phyloP scores from a whole-genome alignment of 495 filamentous ascomycete genomes.

The Penicillium coffeae region DNA sequence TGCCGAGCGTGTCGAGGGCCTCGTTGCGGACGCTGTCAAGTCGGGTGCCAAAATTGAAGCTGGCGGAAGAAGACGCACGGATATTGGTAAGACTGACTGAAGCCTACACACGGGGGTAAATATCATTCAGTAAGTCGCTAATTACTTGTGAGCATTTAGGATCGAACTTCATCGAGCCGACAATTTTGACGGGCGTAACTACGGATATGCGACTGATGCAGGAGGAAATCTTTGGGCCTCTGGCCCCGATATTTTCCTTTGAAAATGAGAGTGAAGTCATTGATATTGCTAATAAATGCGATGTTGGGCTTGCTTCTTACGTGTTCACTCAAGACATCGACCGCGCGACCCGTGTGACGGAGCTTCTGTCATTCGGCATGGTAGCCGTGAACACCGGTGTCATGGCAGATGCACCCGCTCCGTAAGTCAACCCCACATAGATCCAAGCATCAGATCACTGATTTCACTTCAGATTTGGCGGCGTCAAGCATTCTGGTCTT shows the following conservation, averaged over 20 bases:
- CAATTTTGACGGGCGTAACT: conserved; percentile 68
- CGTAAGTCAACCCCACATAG: conserved; percentile 8
- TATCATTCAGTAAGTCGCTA: too few species aligned
- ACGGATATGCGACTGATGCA: conserved; percentile 62
- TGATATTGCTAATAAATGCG: conserved; percentile 59
- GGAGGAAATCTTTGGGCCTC: conserved; percentile 78
- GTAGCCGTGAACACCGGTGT: conserved; percentile 37
- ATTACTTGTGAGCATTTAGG: conserved; percentile 16
- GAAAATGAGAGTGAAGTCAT: conserved; percentile 72
- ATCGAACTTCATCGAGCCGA: conserved; percentile 68
- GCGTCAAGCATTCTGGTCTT: conserved; percentile 52
- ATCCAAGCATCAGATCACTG: conserved; percentile 7
- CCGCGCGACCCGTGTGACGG: conserved; percentile 60
- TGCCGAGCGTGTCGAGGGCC: conserved; percentile 61
- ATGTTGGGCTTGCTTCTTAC: conserved; percentile 73
- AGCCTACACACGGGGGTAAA: too few species aligned
- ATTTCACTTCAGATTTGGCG: conserved; percentile 48
- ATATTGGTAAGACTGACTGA: background rate
- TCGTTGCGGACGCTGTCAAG: conserved; percentile 60
- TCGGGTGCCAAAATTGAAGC: background rate
- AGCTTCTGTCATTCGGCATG: conserved; percentile 52
- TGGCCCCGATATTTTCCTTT: conserved; percentile 69
- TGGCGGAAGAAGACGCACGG: background rate
- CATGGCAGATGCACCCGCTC: conserved; percentile 22
- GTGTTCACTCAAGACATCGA: conserved; percentile 64